phyloP scores from a whole-genome alignment of 805 yeast species.

The Saturnispora ahearnii region DNA sequence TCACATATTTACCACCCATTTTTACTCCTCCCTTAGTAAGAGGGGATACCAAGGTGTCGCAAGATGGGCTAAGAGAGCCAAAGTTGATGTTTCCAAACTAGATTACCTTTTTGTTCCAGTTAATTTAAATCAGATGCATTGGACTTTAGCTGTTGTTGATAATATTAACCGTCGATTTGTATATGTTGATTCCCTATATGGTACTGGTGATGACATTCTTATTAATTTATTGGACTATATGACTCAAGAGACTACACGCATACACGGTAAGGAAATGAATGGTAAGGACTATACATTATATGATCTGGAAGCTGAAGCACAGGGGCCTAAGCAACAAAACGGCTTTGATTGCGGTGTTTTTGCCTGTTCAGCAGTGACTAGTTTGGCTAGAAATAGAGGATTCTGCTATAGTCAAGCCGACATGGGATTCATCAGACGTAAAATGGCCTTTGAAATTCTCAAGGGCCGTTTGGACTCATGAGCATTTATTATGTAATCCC shows the following conservation, averaged over 20 bases:
- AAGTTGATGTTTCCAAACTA: constrained; percentile 52
- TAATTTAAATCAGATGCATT: constrained; percentile 75
- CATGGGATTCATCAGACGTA: constrained; percentile 55
- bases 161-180: constrained; percentile 47
- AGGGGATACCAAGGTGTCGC: constrained; percentile 77
- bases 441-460: constrained; percentile 58
- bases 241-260: constrained; percentile 53
- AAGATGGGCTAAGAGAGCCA: constrained; percentile 76
- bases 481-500: background rate
- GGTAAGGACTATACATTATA: constrained; percentile 25
- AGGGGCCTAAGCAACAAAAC: constrained; percentile 75
- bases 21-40: constrained; percentile 59
- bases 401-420: constrained; percentile 57
- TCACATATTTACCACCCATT: constrained; percentile 82
- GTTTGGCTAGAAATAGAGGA: constrained; percentile 41
- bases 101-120: constrained; percentile 74
- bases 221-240: constrained; percentile 51
- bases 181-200: constrained; percentile 72
- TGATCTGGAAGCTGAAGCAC: constrained; percentile 18
- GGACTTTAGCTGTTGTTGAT: constrained; percentile 84
- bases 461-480: constrained; percentile 11
- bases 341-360: constrained; percentile 96
- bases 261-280: constrained; percentile 31
- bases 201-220: constrained; percentile 38
- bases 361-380: constrained; percentile 68